Base-by-base conservation (phyloP, 1,284 basidiomycete species). In the Phellopilus nigrolimitatus region DNA sequence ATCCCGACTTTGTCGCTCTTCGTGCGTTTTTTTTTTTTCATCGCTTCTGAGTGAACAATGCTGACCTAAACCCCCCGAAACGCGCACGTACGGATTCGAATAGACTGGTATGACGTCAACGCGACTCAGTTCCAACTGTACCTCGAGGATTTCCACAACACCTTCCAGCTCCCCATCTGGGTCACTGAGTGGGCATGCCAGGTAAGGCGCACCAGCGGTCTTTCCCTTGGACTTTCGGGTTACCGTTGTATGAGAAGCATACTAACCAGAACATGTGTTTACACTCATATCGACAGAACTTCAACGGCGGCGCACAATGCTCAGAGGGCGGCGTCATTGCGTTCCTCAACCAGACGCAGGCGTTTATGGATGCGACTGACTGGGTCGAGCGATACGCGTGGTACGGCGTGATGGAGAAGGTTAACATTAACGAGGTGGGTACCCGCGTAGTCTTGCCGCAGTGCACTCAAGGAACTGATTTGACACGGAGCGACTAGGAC, bases 321-420 rank as follows among this genome's bases (percentile, higher is more conserved):
- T 67, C 64, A 4, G 55, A 59, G 27, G 59, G 65, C 30, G 66
- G 71, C 47, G 64, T 71, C 40, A 56, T 65, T n/a, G 47, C 62
- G 21, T 71, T 73, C 58, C 66, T 74, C 68, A 69, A 71, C 53
- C 60, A 64, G 5, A 71, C 71, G 4, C 66, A 69, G 49, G 53
- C 60, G 7, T 75, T 68, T 60, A 69, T 75, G 68, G 70, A 74
- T 41, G 56, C 46, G 13, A 68, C 69, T 1, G 57, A 61, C 17
- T 75, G 69, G 68, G 66, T 75, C 12, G 72, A 75, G 54, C 64
- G 72, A 8, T 74, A 73, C 54, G 65, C 71, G n/a, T 75, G 71
- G 71, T 75, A 72, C 52, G 73, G 72, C 4, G 71, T 70, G 9
- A 71, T 72, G 68, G 58, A 60, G 36, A 57, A 66, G 47, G 43